A percentile compares a stretch with the other conserved stretches of the same genome.
Conservation (phyloP, 163 green algal species). For the Volvox carteri region DNA sequence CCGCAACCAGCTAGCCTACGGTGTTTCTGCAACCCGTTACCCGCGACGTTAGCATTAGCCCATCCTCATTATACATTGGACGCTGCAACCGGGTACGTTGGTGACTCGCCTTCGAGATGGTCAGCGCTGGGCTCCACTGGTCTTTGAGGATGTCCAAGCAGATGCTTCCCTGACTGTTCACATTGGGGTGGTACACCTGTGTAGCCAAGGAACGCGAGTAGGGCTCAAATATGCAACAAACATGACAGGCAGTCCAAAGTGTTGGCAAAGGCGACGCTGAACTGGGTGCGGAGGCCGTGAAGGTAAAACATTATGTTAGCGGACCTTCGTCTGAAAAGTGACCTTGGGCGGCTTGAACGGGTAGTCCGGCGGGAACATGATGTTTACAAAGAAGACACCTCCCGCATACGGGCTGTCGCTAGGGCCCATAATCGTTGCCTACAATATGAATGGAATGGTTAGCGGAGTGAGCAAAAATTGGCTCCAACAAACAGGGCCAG, state of each 20-base stretch:
- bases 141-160: conserved; percentile 99
- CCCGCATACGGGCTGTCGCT: conserved; percentile 93
- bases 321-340: conserved; percentile 72
- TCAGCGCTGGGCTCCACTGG: conserved; percentile 98
- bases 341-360: conserved; percentile 95
- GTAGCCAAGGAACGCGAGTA: too few relatives aligned
- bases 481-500: too few relatives aligned
- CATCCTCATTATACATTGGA: too few relatives aligned
- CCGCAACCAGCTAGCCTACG: too few relatives aligned
- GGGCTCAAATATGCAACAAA: background rate
- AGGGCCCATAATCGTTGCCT: conserved; percentile 84
- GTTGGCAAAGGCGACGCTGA: too few relatives aligned
- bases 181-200: conserved; percentile 94
- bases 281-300: too few relatives aligned
- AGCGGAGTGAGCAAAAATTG: too few relatives aligned
- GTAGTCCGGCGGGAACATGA: conserved; percentile 92
- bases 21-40: too few relatives aligned
- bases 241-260: too few relatives aligned
- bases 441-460: background rate
- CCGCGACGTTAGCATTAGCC: too few relatives aligned
- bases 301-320: background rate
- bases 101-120: conserved; percentile 92
- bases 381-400: conserved; percentile 96
- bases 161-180: conserved; percentile 98
- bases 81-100: too few relatives aligned